Evolutionary conservation across 176 grass and related monocot species (phyloP).

Genomic region (Aegilops tauschii): DNA sequence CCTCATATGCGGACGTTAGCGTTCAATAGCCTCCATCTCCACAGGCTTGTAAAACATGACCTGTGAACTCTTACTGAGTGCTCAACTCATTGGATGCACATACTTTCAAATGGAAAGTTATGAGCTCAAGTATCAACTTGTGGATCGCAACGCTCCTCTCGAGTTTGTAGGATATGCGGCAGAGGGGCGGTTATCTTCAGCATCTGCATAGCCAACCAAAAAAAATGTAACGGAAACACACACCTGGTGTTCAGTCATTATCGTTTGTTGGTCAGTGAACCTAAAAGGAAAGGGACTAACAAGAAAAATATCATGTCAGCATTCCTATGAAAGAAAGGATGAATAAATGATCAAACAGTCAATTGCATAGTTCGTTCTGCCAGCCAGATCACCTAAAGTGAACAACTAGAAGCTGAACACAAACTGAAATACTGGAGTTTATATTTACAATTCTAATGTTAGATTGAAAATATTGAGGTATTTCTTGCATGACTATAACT

Average conservation of each 20-base stretch:
- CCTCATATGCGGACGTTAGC: neutral
- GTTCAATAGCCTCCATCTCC: neutral
- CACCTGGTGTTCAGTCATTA: neutral
- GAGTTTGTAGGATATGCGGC: conserved; percentile 57
- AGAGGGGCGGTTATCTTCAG: conserved; percentile 64
- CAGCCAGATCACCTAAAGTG: neutral
- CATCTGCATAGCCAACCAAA: conserved; percentile 45
- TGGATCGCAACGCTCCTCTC: conserved; percentile 27
- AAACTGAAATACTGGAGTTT: neutral
- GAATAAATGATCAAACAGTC: neutral
- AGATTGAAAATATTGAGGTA: too few species aligned
- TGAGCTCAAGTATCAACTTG: conserved; percentile 10
- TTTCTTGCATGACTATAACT: too few species aligned
- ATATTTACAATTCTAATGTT: neutral
- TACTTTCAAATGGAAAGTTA: neutral
- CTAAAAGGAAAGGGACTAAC: neutral
- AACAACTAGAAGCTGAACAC: neutral
- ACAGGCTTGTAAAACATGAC: neutral
- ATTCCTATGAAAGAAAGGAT: neutral
- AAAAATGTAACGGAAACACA: conserved; percentile 7
- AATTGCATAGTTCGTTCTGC: neutral
- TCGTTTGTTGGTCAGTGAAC: neutral
- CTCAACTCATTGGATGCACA: neutral
- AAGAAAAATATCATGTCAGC: neutral
- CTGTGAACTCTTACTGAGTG: neutral